These are phyloP conservation scores for Selenicereus undatus DNA, from an alignment of 148 eudicot species.

Conservation along the genomic window DNA sequence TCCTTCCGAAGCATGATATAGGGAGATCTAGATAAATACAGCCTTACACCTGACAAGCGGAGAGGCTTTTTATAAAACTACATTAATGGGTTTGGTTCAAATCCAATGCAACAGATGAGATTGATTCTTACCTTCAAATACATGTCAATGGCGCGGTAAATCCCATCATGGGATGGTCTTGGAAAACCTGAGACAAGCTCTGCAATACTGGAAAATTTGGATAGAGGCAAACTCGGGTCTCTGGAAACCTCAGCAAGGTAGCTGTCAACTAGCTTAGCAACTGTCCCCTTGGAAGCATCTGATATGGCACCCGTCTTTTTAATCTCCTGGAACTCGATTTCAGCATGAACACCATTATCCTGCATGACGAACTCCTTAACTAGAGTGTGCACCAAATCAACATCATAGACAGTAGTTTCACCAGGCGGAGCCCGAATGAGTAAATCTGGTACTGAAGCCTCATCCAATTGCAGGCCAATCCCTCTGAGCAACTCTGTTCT, in stretches of 20 bases:
- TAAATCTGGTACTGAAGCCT: conserved; percentile 72
- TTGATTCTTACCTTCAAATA: conserved; percentile 66
- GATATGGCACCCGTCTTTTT: conserved; percentile 35
- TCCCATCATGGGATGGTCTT: conserved; percentile 73
- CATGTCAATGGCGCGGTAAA: conserved; percentile 93
- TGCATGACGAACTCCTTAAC: conserved; percentile 65
- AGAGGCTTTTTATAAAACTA: neutral
- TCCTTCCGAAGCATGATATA: too few species aligned
- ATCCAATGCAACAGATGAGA: neutral
- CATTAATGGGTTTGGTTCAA: neutral
- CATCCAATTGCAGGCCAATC: conserved; percentile 71
- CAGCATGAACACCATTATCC: conserved; percentile 37
- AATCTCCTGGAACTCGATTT: conserved; percentile 47
- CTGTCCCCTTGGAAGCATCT: conserved; percentile 63
- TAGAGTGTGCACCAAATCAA: conserved; percentile 49
- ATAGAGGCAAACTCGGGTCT: conserved; percentile 58
- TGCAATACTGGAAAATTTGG: conserved; percentile 61
- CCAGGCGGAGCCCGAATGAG: conserved; percentile 48
- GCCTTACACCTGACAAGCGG: too few species aligned
- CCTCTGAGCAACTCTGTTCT: conserved; percentile 45
- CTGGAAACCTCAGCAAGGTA: conserved; percentile 76
- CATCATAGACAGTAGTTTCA: conserved; percentile 49
- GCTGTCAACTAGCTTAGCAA: conserved; percentile 81
- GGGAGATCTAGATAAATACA: too few species aligned
- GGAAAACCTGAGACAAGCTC: conserved; percentile 62